Base-by-base conservation (phyloP, 1,284 basidiomycete genomes). In the Chalciporus piperatoides region DNA sequence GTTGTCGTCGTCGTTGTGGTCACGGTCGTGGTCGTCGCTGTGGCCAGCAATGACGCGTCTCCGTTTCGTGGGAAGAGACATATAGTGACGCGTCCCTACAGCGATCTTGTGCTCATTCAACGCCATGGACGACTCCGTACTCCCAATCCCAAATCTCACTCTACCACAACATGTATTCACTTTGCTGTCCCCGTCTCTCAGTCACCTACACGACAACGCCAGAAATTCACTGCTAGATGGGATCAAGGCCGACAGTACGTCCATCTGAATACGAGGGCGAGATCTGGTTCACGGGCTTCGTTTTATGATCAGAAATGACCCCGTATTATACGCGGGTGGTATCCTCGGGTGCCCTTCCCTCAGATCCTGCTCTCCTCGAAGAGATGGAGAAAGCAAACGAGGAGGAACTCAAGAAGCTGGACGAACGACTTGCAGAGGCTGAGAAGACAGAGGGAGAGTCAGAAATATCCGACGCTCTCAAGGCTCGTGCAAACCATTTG, bases 381-480 rank as follows among this genome's bases (percentile, higher is more conserved):
- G 70, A 74, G 21, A 80, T 98, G 67, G 83, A 92, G 62, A 78
- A 79, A 49, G 79, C 81, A 47, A 98, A 98, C 68, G 71, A 78
- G 47, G 82, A 80, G 36, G 83, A 90, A 62, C 78, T 98, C 21
- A 78, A 83, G 52, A 80, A 80, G 55, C 73, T 98, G 7, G 90
- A 97, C 46, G 81, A 84, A 56, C 78, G 88, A 54, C 76, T 97
- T 43, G 82, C 81, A 57, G 90, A 95, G 59, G 93, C 94, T 0
- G 81, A 93, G 71, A 89, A 92, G 73, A 92, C 86, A 9, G 86
- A 95, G 63, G 96, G 95, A 44, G 95, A 98, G 70, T 88, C 87
- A 8, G 96, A 99, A 68, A 90, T 98, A 56, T 86, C 85, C 21
- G 94, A 97, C 58, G 85, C 87, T 4, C 74, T 97, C 48, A 81